These are phyloP conservation scores for Collybiopsis luxurians DNA, from an alignment of 768 basidiomycete genomes.

Conservation along the genomic window DNA sequence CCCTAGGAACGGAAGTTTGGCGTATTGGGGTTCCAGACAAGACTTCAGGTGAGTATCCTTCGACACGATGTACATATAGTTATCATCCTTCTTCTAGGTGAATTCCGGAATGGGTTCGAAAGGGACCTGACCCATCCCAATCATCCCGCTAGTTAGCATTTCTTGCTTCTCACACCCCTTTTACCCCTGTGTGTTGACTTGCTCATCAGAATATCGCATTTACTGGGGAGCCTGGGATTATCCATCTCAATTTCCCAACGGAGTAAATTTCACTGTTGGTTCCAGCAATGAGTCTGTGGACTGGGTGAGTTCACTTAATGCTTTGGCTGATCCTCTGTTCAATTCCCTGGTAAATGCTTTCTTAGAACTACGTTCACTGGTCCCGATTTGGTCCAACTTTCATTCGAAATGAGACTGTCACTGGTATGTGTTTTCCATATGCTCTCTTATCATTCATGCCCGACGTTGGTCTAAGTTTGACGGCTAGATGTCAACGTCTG, in stretches of 20 bases:
- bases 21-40: slow-evolving; percentile 24
- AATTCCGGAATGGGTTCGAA: slow-evolving; percentile 18
- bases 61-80: too few species aligned
- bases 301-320: slow-evolving; percentile 11
- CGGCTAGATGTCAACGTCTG: slow-evolving; percentile 16
- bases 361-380: slow-evolving; percentile 27
- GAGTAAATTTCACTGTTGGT: slow-evolving; percentile 27
- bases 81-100: too few species aligned
- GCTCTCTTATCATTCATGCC: slow-evolving; percentile 10
- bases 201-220: slow-evolving; percentile 9
- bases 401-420: slow-evolving; percentile 17
- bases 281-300: slow-evolving; percentile 17
- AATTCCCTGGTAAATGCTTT: too few species aligned
- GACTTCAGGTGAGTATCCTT: slow-evolving; percentile 19
- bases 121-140: slow-evolving; percentile 17
- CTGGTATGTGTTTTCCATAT: slow-evolving; percentile 10
- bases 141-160: slow-evolving; percentile 17
- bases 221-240: slow-evolving; percentile 29
- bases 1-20: slow-evolving; percentile 20
- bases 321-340: background rate
- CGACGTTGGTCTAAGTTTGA: too few species aligned
- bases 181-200: background rate
- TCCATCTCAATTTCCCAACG: slow-evolving; percentile 23
- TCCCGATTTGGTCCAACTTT: slow-evolving; percentile 23
- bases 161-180: slow-evolving; percentile 4